Percentiles rank a stretch among this genome's conserved stretches.
These are phyloP conservation scores for Fusarium verticillioides DNA, from an alignment of 2,329 filamentous ascomycete species.

Conservation along the genomic window DNA sequence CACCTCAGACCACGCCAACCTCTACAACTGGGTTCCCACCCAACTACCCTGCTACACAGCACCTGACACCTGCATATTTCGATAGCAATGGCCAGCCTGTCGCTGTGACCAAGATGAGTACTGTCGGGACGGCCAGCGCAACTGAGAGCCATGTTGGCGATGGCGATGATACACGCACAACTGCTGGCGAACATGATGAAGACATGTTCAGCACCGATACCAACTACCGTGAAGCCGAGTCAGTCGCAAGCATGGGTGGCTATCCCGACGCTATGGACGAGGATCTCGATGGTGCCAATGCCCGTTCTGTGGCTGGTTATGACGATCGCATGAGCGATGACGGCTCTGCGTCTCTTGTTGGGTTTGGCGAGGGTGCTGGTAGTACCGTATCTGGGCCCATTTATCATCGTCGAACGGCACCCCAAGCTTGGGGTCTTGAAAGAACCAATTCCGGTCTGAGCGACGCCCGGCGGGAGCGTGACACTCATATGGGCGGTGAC, in stretches of 20 bases:
- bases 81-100: constrained; percentile 77
- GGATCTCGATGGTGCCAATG: constrained; percentile 59
- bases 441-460: constrained; percentile 64
- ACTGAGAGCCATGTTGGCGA: constrained; percentile 77
- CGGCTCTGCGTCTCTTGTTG: constrained; percentile 83
- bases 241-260: constrained; percentile 65
- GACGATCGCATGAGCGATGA: constrained; percentile 88
- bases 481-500: constrained; percentile 51
- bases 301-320: constrained; percentile 61
- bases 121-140: constrained; percentile 89
- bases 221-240: constrained; percentile 66
- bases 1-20: constrained; percentile 63
- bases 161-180: constrained; percentile 63
- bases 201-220: constrained; percentile 78
- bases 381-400: constrained; percentile 85
- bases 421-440: constrained; percentile 59
- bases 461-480: constrained; percentile 54
- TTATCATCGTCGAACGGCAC: constrained; percentile 64
- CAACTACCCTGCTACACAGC: constrained; percentile 52
- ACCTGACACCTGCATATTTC: constrained; percentile 77
- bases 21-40: constrained; percentile 58
- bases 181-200: constrained; percentile 67
- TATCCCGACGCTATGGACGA: constrained; percentile 64
- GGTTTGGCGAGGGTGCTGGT: constrained; percentile 91
- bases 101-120: constrained; percentile 81